Conservation (phyloP, 176 grass and related monocot species). For the Saccharum spontaneum region DNA sequence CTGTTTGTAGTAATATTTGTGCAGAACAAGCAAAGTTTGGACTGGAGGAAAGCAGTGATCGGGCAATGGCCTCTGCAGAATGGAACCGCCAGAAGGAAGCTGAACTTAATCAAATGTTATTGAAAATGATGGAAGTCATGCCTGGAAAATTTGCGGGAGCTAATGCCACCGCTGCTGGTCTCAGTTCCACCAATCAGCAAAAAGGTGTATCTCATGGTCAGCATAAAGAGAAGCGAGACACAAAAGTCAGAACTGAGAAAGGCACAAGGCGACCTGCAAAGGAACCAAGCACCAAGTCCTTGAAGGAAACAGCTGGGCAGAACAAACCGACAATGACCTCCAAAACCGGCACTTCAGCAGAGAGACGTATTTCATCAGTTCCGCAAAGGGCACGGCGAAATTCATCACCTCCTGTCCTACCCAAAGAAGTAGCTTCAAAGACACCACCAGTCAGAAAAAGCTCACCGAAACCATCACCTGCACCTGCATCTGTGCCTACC, state of each 20-base stretch:
- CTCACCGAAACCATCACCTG: slow-evolving; percentile 69
- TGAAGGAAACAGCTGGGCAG: slow-evolving; percentile 54
- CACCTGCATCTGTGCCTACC: slow-evolving; percentile 50
- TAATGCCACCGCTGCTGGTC: slow-evolving; percentile 39
- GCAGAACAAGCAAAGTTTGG: slow-evolving; percentile 46
- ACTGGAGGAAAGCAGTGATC: slow-evolving; percentile 56
- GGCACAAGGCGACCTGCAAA: slow-evolving; percentile 50
- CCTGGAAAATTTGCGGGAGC: slow-evolving; percentile 62
- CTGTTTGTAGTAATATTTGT: slow-evolving; percentile 31
- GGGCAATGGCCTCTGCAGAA: slow-evolving; percentile 63
- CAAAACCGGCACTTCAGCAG: slow-evolving; percentile 47
- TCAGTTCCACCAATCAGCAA: slow-evolving; percentile 54
- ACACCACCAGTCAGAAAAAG: slow-evolving; percentile 56
- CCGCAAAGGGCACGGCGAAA: slow-evolving; percentile 71
- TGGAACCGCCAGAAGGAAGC: slow-evolving; percentile 96
- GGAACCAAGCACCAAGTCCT: slow-evolving; percentile 45
- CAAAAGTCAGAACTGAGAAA: slow-evolving; percentile 66
- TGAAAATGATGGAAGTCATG: slow-evolving; percentile 94
- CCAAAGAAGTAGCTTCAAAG: slow-evolving; percentile 73
- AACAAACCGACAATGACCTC: slow-evolving; percentile 46
- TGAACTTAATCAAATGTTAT: slow-evolving; percentile 95
- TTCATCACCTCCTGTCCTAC: slow-evolving; percentile 77
- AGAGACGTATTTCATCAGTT: slow-evolving; percentile 69
- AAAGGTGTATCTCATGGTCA: slow-evolving; percentile 50
- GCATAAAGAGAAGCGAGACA: slow-evolving; percentile 71